These are phyloP conservation scores for Rhodomyrtus psidioides DNA, from an alignment of 441 rosid genomes.

Conservation along the genomic window DNA sequence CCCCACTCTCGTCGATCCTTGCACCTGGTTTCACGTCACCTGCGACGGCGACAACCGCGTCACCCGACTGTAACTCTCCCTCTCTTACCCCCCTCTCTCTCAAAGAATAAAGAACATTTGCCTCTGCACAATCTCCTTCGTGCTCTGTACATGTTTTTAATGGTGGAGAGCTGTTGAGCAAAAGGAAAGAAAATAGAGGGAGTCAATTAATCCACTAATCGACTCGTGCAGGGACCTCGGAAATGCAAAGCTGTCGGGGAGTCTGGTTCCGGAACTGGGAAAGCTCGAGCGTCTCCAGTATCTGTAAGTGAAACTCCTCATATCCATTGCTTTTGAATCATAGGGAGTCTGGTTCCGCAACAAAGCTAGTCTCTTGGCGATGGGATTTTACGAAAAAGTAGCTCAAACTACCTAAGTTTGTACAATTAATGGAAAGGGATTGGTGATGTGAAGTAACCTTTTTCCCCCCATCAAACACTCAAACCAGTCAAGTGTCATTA, in stretches of 20 bases:
- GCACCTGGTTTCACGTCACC: conserved; percentile 10
- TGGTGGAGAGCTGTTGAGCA: neutral
- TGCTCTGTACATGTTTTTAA: neutral
- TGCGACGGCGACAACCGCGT: conserved; percentile 3
- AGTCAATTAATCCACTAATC: no score
- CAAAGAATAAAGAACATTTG: neutral
- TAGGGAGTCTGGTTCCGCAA: neutral
- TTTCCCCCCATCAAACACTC: neutral
- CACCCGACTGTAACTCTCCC: conserved; percentile 1
- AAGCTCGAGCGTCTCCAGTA: conserved; percentile 5
- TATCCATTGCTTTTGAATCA: neutral
- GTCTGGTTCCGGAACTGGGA: conserved; percentile 2
- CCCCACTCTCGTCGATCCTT: neutral
- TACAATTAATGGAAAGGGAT: neutral
- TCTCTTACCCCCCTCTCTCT: neutral
- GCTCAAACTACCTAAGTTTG: neutral
- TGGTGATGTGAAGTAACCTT: neutral
- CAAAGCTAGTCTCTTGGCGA: neutral
- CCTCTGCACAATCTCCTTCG: neutral
- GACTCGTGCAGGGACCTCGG: conserved; percentile 5
- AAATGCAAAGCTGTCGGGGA: conserved; percentile 7
- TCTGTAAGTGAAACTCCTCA: neutral
- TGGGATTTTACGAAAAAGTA: no score
- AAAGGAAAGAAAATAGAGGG: neutral
- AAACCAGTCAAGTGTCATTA: neutral